Percentiles rank a stretch among this genome's conserved stretches.
Evolutionary conservation across 2,329 filamentous ascomycete genomes (phyloP).

Genomic region (Aspergillus quadrilineatus): DNA sequence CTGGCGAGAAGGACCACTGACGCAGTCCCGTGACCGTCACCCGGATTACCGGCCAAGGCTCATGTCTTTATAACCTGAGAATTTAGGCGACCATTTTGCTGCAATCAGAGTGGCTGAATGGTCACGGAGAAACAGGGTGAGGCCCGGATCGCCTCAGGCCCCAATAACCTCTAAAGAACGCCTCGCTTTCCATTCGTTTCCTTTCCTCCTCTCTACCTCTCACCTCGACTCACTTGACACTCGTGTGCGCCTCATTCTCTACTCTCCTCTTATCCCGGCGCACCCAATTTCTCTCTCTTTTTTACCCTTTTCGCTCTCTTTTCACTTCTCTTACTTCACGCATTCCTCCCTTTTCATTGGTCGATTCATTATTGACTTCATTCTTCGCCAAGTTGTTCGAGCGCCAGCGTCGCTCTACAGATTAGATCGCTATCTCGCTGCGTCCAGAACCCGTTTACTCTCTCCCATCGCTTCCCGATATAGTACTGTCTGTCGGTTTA

Average conservation of each 20-base stretch:
- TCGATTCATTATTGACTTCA: slow-evolving; percentile 33
- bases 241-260: slow-evolving; percentile 18
- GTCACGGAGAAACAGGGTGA: slow-evolving; percentile 25
- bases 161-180: slow-evolving; percentile 20
- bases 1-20: slow-evolving; percentile 22
- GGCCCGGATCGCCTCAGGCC: slow-evolving; percentile 24
- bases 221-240: slow-evolving; percentile 20
- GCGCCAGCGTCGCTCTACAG: slow-evolving; percentile 32
- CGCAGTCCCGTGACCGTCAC: slow-evolving; percentile 21
- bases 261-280: slow-evolving; percentile 19
- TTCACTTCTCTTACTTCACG: neutral
- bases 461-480: slow-evolving; percentile 17
- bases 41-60: slow-evolving; percentile 3
- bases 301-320: slow-evolving; percentile 6
- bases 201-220: slow-evolving; percentile 30
- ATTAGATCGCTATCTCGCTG: slow-evolving; percentile 19
- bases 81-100: slow-evolving; percentile 22
- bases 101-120: slow-evolving; percentile 19
- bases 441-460: slow-evolving; percentile 17
- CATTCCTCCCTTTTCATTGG: slow-evolving; percentile 29
- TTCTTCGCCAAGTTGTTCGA: slow-evolving; percentile 27
- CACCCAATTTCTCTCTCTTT: slow-evolving; percentile 19
- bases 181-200: slow-evolving; percentile 43
- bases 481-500: slow-evolving; percentile 13
- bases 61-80: neutral